A percentile compares a stretch with the other conserved stretches of the same genome.
Evolutionary conservation across 805 yeast genomes (phyloP).

Genomic region (Lipomyces anomalus): DNA sequence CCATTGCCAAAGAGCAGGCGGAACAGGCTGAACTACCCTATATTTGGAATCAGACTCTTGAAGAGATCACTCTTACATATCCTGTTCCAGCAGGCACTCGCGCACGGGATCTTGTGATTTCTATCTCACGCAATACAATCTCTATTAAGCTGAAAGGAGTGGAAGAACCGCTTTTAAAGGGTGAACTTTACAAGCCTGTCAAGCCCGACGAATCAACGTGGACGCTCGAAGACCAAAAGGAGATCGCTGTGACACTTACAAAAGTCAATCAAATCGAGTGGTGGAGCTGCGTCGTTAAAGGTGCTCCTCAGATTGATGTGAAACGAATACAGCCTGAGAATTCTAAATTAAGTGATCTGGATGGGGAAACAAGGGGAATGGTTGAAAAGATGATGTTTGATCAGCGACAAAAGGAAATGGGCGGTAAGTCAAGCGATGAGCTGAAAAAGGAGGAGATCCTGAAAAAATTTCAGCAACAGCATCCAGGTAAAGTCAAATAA

Average conservation of each 20-base stretch:
- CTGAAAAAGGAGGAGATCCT: conserved; percentile 32
- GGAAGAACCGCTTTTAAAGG: conserved; percentile 28
- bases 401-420: conserved; percentile 39
- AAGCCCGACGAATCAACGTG: conserved; percentile 37
- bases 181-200: conserved; percentile 34
- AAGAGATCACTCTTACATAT: conserved; percentile 37
- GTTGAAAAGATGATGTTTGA: conserved; percentile 48
- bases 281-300: conserved; percentile 44
- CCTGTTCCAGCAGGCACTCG: conserved; percentile 34
- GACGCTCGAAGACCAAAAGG: conserved; percentile 39
- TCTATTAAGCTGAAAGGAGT: conserved; percentile 26
- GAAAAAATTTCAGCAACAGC: conserved; percentile 39
- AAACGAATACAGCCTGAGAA: conserved; percentile 39
- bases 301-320: conserved; percentile 41
- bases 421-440: conserved; percentile 38
- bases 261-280: conserved; percentile 38
- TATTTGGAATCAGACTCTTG: conserved; percentile 40
- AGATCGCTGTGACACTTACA: conserved; percentile 35
- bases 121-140: conserved; percentile 25
- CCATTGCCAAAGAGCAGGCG: conserved; percentile 15
- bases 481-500: conserved; percentile 34
- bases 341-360: conserved; percentile 38
- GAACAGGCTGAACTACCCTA: conserved; percentile 31
- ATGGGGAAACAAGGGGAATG: conserved; percentile 39
- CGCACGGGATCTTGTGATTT: conserved; percentile 35